Conservation (phyloP, 345 rosid genomes). For the Noccaea bulbosa region DNA sequence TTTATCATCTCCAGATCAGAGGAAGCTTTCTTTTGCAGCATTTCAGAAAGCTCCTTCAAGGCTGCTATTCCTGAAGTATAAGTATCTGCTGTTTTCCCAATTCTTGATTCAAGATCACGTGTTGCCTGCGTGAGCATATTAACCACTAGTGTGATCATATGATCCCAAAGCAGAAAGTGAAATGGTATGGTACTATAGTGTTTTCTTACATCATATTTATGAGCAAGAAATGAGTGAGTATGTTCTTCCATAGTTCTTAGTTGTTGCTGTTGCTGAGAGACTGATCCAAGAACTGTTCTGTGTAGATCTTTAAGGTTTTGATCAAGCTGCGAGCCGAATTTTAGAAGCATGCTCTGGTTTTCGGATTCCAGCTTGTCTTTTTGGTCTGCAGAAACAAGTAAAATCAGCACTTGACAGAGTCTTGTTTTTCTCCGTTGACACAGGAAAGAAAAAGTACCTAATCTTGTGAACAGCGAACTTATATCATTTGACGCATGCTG, state of each 20-base stretch:
- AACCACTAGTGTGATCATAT: constrained; percentile 27
- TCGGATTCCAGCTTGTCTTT: constrained; percentile 79
- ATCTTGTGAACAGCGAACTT: constrained; percentile 63
- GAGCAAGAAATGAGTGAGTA: constrained; percentile 60
- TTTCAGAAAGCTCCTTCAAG: constrained; percentile 60
- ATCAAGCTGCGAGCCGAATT: constrained; percentile 89
- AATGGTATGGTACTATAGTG: background rate
- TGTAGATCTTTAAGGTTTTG: constrained; percentile 71
- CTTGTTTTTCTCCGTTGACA: background rate
- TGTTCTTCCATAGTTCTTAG: constrained; percentile 85
- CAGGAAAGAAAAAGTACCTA: constrained; percentile 58
- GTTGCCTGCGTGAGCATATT: constrained; percentile 61
- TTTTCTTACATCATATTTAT: constrained; percentile 75
- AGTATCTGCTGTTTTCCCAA: constrained; percentile 58
- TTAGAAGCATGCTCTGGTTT: constrained; percentile 65
- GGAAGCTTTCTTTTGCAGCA: constrained; percentile 55
- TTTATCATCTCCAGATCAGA: constrained; percentile 58
- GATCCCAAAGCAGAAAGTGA: constrained; percentile 8
- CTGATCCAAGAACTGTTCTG: constrained; percentile 68
- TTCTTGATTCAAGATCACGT: constrained; percentile 57
- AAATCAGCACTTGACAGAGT: constrained; percentile 14
- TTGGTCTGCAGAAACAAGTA: constrained; percentile 53
- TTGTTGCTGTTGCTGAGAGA: constrained; percentile 86
- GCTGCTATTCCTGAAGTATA: constrained; percentile 56
- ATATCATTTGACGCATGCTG: constrained; percentile 82